phyloP scores from a whole-genome alignment of 2,329 filamentous ascomycete genomes.

The Diaporthe nobilis region DNA sequence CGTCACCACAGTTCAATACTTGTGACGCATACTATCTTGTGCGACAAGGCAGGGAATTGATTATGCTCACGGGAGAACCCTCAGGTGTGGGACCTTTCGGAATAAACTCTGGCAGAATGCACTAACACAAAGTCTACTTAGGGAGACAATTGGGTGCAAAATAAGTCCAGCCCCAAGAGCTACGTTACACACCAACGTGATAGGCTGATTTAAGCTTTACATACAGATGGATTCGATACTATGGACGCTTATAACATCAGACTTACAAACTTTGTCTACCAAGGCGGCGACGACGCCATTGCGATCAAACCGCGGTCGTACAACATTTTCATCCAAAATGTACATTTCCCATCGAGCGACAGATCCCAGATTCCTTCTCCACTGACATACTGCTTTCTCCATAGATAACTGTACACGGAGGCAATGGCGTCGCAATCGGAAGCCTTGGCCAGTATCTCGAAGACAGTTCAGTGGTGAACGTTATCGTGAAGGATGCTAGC shows the following conservation, averaged over 20 bases:
- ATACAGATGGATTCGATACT: slow-evolving; percentile 69
- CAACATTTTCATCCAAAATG: slow-evolving; percentile 63
- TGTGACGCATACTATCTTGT: background rate
- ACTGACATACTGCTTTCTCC: background rate
- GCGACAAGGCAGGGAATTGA: background rate
- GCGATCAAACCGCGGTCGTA: slow-evolving; percentile 70
- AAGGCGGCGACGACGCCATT: slow-evolving; percentile 70
- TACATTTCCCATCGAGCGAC: slow-evolving; percentile 40
- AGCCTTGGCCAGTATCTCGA: slow-evolving; percentile 69
- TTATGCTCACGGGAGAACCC: background rate
- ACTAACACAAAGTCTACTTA: slow-evolving; percentile 43
- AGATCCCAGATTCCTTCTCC: background rate
- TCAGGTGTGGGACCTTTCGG: background rate
- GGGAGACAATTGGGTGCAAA: slow-evolving; percentile 70
- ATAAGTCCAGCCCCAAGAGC: slow-evolving; percentile 45
- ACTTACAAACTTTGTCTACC: slow-evolving; percentile 65
- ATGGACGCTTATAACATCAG: slow-evolving; percentile 67
- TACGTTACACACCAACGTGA: background rate
- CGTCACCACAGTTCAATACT: background rate
- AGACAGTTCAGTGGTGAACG: slow-evolving; percentile 65
- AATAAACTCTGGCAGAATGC: background rate
- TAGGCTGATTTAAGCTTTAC: slow-evolving; percentile 11
- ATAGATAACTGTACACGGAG: slow-evolving; percentile 60
- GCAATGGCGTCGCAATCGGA: slow-evolving; percentile 70
- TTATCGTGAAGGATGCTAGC: slow-evolving; percentile 61